Percentiles rank a stretch among this genome's conserved stretches.
These are phyloP conservation scores for Syzygium oleosum DNA, from an alignment of 345 rosid genomes.

Conservation along the genomic window DNA sequence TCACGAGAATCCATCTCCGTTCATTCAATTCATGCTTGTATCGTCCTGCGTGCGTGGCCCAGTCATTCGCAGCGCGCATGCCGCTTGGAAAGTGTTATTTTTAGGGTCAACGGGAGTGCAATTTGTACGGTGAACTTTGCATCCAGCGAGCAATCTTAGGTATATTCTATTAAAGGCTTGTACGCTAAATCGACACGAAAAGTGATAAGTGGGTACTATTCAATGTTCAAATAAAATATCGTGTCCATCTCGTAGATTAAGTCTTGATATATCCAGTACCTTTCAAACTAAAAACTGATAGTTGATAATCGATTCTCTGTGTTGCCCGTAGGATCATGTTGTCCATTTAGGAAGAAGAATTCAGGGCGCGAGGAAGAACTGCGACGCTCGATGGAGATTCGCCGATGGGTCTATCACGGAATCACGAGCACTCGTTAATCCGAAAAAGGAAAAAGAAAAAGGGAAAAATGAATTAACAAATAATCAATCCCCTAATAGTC, in stretches of 20 bases:
- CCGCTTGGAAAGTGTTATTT: not conserved
- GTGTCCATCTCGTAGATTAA: not conserved
- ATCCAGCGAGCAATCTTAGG: not conserved
- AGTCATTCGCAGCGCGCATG: not conserved
- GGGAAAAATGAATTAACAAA: not conserved
- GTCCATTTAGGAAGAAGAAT: not conserved
- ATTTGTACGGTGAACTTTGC: not conserved
- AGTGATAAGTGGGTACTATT: not conserved
- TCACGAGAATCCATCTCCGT: not conserved
- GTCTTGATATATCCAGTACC: not conserved
- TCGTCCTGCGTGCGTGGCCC: not conserved
- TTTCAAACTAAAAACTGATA: too few relatives aligned
- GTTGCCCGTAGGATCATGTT: not conserved
- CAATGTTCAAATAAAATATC: not conserved
- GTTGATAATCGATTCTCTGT: not conserved
- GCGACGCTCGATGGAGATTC: not conserved
- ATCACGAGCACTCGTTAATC: not conserved
- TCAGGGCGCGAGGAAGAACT: not conserved
- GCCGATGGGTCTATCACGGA: not conserved
- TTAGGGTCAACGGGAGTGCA: not conserved
- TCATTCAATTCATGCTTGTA: not conserved
- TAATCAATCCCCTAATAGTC: not conserved
- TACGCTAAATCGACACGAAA: not conserved
- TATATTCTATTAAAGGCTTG: not conserved
- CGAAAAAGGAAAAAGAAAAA: not conserved